Conservation (phyloP, 257 asterid genomes). For the Rhazya stricta region DNA sequence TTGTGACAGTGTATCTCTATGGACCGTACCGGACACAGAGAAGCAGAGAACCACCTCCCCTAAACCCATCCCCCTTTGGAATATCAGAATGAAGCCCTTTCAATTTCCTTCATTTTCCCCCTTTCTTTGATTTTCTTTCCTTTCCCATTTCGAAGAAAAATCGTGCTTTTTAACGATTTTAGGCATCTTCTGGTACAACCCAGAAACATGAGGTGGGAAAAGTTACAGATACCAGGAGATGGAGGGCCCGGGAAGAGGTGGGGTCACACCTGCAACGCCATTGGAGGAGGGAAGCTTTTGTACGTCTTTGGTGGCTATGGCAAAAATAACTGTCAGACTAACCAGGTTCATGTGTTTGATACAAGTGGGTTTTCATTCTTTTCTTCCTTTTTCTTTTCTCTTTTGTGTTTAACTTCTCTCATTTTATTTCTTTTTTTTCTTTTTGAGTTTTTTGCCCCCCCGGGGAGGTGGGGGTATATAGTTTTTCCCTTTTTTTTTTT, state of each 20-base stretch:
- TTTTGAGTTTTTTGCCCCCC: too few relatives aligned
- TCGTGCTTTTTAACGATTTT: neutral
- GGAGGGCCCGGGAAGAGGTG: conserved; percentile 92
- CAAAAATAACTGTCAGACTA: conserved; percentile 76
- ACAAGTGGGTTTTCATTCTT: conserved; percentile 42
- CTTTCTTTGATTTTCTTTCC: conserved; percentile 6
- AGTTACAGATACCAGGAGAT: conserved; percentile 40
- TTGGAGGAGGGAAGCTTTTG: conserved; percentile 78
- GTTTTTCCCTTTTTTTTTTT: neutral
- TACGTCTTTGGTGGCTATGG: conserved; percentile 98
- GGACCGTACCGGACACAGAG: conserved; percentile 12
- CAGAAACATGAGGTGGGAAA: conserved; percentile 79
- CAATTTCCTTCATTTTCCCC: conserved; percentile 4
- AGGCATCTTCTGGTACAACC: neutral
- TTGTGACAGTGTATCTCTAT: conserved; percentile 17
- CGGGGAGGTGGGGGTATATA: neutral
- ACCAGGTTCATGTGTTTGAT: conserved; percentile 77
- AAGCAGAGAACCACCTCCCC: neutral
- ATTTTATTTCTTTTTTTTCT: neutral
- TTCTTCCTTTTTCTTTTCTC: neutral
- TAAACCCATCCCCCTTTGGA: conserved; percentile 11
- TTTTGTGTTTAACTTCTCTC: neutral
- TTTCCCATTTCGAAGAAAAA: neutral
- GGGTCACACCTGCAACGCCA: conserved; percentile 99
- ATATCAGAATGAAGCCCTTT: neutral